These are phyloP conservation scores for Aaosphaeria pasadenensis DNA, from an alignment of 2,329 filamentous ascomycete genomes.

Conservation along the genomic window DNA sequence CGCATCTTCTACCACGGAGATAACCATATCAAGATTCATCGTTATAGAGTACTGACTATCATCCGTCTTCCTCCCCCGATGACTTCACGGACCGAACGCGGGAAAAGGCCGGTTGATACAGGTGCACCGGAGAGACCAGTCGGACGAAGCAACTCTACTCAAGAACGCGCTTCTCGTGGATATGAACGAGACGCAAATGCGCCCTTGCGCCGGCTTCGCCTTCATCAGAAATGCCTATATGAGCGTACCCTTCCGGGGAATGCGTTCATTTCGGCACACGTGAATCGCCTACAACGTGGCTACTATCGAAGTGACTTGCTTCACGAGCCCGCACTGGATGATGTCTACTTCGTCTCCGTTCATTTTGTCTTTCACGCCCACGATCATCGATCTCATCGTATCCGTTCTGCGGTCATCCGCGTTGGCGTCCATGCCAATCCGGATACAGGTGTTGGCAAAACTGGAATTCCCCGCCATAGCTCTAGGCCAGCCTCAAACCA, in stretches of 20 bases:
- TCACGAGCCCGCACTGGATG: slow-evolving; percentile 40
- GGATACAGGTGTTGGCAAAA: slow-evolving; percentile 6
- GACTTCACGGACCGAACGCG: neutral
- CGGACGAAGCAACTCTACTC: slow-evolving; percentile 5
- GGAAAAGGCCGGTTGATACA: neutral
- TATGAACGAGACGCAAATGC: slow-evolving; percentile 17
- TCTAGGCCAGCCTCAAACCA: slow-evolving; percentile 13
- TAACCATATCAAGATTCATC: no score
- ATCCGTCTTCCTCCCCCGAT: neutral
- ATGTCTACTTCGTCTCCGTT: slow-evolving; percentile 49
- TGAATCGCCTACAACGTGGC: slow-evolving; percentile 50
- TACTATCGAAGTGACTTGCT: slow-evolving; percentile 43
- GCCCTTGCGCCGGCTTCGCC: slow-evolving; percentile 21
- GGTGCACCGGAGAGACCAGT: slow-evolving; percentile 1
- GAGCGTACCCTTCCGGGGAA: slow-evolving; percentile 48
- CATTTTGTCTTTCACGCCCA: slow-evolving; percentile 51
- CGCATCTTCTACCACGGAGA: no score
- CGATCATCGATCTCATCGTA: slow-evolving; percentile 42
- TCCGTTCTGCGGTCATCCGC: slow-evolving; percentile 47
- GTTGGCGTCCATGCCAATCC: slow-evolving; percentile 34
- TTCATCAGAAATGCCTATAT: slow-evolving; percentile 45
- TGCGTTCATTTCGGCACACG: slow-evolving; percentile 49
- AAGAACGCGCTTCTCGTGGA: neutral
- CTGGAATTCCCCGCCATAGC: slow-evolving; percentile 8
- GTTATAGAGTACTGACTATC: neutral